Base-by-base conservation (phyloP, 2,329 filamentous ascomycete genomes). In the Aspergillus bombycis region DNA sequence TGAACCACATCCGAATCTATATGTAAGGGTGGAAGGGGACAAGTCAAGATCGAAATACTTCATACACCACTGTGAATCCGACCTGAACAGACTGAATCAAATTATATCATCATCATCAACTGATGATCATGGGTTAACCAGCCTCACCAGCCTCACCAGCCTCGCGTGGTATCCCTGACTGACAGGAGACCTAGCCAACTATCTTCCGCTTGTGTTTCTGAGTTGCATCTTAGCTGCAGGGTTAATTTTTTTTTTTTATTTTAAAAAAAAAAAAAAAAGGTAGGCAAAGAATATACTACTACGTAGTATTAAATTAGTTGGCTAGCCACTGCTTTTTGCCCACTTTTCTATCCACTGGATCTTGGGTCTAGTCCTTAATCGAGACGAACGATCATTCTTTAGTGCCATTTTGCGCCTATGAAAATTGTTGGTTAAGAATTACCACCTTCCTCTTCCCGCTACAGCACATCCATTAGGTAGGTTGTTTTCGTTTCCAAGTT, bases 361-460 rank as follows among this genome's bases (percentile, higher is more conserved):
- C 30, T 50, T 36, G 21, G 32, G 16, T 55, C 52, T 55, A 54
- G 28, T 54, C 52, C 21, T 38, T 23, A 36, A 7, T 23, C 12
- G 11, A 30, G n/a, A 54, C 41, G 63, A 61, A 59, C 62, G 65
- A 67, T 32, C 41, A 16, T 48, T 28, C 43, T 43, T 56, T 60
- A 61, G 62, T 65, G 66, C 23, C 58, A 19, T 53, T 14, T 28
- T 53, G 50, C 50, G 30, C 50, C 28, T 53, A 53, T 54, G 52
- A 36, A 36, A 54, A 54, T 54, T 36, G 52, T 21, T 54, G 52
- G 50, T 36, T 54, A 54, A 54, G 52, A 54, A 36, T 55, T 55
- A 55, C 52, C 52, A 55, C 21, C 14, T 36, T 16, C 26, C 10
- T 21, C 32, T 21, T 38, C 32, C 32, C 26, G 8, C 32, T 38